Base-by-base conservation (phyloP, 2,329 filamentous ascomycete species). In the Epicoccum nigrum region DNA sequence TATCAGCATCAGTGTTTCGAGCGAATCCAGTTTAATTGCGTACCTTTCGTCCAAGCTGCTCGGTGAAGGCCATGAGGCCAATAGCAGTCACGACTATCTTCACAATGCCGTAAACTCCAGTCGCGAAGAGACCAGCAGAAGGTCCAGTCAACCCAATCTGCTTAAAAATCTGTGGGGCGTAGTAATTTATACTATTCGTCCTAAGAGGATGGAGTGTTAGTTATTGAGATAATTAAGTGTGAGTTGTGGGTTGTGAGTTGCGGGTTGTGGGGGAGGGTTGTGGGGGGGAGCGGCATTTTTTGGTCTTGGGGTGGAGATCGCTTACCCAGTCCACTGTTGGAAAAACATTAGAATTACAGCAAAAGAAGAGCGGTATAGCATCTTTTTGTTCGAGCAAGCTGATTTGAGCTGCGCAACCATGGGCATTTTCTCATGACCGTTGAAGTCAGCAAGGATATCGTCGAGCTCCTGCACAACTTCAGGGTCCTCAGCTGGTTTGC, bases 71-170 rank as follows among this genome's bases (percentile, higher is more conserved):
- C 67, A 76, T 73, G n/a, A 79, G 63, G 7, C 73, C 75, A 45
- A 77, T 60, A 3, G 72, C 69, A 2, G 76, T 78, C 15, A 75
- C 66, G 15, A 76, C 72, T 9, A 78, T 76, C 59, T 78, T 78
- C 15, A 79, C 76, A 12, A 77, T 74, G 7, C 76, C 76, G 52
- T 78, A 78, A n/a, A 78, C 71, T 1, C 74, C 74, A 0, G 76
- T 77, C 1, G 76, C 76, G 55, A 78, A 78, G n/a, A 79, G 65
- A 0, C 73, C 70, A 2, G 76, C 67, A 11, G 70, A 72, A 1
- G 53, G 63, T 1, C 74, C 73, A 23, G 63, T 63, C 0, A 79
- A 62, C 0, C 76, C 76, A 34, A 78, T 72, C 20, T 69, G 66
- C 54, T 70, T 56, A 66, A 79, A 78, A 43, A 79, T 77, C 51